Base-by-base conservation (phyloP, 1,284 basidiomycete species). In the Coniferiporia weirii region DNA sequence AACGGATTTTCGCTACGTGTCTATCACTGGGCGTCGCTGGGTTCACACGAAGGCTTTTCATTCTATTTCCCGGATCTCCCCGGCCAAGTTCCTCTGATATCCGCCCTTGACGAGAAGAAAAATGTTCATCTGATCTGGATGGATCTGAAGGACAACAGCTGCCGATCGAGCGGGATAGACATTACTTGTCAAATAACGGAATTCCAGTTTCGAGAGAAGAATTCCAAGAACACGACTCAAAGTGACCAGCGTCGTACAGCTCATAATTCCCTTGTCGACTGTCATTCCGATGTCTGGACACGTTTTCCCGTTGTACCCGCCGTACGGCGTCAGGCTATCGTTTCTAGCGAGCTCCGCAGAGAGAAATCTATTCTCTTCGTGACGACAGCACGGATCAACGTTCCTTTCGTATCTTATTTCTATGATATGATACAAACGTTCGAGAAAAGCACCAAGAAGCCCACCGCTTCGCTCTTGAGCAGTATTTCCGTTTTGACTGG, bases 301-400 rank as follows among this genome's bases (percentile, higher is more conserved):
- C 78, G 82, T 2, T 85, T 82, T 64, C 83, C 84, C 0, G 82
- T 85, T 8, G 64, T 81, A 0, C 73, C 83, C 1, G 81, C 82
- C 0, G 75, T 86, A 35, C 74, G 74, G 45, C 73, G 80, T 3
- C 72, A 77, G 40, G 79, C 77, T 0, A 75, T 79, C 17, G 70
- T 75, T 0, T 73, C 72, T 1, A 63, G 66, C 22, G 64, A 66
- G 5, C 65, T 74, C 22, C 64, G 66, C 12, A 61, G 61, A 3
- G 72, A 70, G 19, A 70, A 68, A 1, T 68, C 80, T 10, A 65
- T 73, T 0, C 45, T 46, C 4, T 84, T 84, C 57, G 70, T 80
- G n/a, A 76, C 81, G 0, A 9, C 19, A 10, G 34, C 15, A 6
- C 38, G 22, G 13, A 52, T n/a, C 4, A 22, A 12, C 4, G 22